A percentile compares a stretch with the other conserved stretches of the same genome.
These are phyloP conservation scores for Hydrangea macrophylla DNA, from an alignment of 148 eudicot genomes.

Conservation along the genomic window DNA sequence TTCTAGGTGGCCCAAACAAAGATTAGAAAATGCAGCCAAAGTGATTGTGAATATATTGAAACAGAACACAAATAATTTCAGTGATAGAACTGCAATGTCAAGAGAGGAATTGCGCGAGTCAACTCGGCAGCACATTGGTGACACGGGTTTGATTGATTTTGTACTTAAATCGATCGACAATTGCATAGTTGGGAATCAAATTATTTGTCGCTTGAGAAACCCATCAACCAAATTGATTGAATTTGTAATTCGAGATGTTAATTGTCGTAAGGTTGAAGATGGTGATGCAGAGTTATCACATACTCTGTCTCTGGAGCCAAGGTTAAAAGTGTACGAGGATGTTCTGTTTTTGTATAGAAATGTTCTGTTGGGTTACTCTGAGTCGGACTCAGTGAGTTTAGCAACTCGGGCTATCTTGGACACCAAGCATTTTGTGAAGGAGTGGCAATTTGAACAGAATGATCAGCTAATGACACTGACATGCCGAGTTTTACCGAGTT, in stretches of 20 bases:
- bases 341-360: constrained; percentile 22
- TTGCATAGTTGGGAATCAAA: constrained; percentile 18
- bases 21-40: constrained; percentile 20
- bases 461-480: constrained; percentile 21
- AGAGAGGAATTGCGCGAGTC: constrained; percentile 25
- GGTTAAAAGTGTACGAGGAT: constrained; percentile 14
- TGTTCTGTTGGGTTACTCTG: constrained; percentile 20
- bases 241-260: constrained; percentile 9
- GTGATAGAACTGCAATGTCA: constrained; percentile 9
- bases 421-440: constrained; percentile 30
- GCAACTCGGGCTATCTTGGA: constrained; percentile 19
- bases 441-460: constrained; percentile 18
- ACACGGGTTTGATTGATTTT: constrained; percentile 27
- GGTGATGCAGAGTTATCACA: background rate
- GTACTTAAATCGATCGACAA: constrained; percentile 26
- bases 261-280: no score
- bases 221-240: constrained; percentile 20
- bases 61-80: constrained; percentile 1
- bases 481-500: constrained; percentile 38
- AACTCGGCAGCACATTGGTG: constrained; percentile 18
- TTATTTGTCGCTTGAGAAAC: constrained; percentile 18
- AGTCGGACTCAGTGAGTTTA: constrained; percentile 18
- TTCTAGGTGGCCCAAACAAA: constrained; percentile 19
- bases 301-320: background rate
- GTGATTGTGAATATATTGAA: constrained; percentile 18